Conservation (phyloP, 2,329 filamentous ascomycete species). For the Neopestalotiopsis sp. region DNA sequence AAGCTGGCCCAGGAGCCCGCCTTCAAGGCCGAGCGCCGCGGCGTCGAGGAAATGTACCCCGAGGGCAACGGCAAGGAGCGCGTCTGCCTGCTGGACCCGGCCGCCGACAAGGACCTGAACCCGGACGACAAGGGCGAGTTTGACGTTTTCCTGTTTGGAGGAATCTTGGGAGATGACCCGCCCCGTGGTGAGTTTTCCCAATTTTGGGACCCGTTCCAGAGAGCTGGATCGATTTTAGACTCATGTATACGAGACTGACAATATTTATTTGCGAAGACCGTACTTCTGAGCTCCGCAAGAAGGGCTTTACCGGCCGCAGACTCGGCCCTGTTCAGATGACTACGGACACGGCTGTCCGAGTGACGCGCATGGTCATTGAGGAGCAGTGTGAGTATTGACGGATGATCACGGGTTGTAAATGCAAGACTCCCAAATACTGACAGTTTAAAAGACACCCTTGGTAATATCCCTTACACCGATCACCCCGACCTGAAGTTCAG, state of each 20-base stretch:
- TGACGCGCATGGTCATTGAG: constrained; percentile 88
- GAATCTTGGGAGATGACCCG: constrained; percentile 94
- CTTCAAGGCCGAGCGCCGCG: constrained; percentile 74
- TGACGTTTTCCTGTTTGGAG: constrained; percentile 93
- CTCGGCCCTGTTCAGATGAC: constrained; percentile 97
- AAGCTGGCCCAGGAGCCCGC: constrained; percentile 60
- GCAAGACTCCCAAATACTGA: neutral
- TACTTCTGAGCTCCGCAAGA: constrained; percentile 92
- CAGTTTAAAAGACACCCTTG: constrained; percentile 69
- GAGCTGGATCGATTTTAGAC: neutral
- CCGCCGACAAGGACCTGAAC: constrained; percentile 78
- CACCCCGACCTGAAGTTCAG: constrained; percentile 89
- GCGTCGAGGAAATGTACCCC: constrained; percentile 84
- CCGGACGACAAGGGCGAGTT: constrained; percentile 85
- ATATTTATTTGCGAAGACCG: constrained; percentile 54
- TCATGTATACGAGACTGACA: neutral
- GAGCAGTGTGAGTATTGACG: constrained; percentile 68
- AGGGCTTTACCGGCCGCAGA: constrained; percentile 86
- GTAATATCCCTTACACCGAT: constrained; percentile 82
- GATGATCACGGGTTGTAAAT: constrained; percentile 15
- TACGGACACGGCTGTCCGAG: constrained; percentile 93
- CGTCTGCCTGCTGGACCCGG: constrained; percentile 89
- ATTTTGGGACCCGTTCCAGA: neutral
- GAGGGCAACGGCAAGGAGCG: constrained; percentile 66
- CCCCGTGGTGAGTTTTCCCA: constrained; percentile 72